phyloP scores from a whole-genome alignment of 768 basidiomycete genomes.

The Lentinula sp. region DNA sequence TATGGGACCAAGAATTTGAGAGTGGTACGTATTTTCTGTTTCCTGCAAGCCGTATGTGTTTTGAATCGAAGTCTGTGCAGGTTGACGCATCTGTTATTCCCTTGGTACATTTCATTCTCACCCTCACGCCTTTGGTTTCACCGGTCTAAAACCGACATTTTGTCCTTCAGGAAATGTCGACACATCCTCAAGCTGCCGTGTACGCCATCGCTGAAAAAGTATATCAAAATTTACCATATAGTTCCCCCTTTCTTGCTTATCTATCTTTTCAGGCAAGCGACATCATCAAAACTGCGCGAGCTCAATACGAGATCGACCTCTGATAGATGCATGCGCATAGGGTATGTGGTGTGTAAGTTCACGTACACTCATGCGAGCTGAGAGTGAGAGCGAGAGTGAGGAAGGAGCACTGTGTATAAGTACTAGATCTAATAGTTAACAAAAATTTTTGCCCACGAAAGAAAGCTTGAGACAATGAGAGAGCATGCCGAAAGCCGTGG shows the following conservation, averaged over 20 bases:
- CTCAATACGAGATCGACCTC: not conserved
- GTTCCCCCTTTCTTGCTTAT: not conserved
- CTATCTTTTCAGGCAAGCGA: not conserved
- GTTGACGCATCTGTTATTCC: conserved; percentile 2
- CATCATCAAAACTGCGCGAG: not conserved
- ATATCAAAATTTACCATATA: not conserved
- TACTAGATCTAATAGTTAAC: no score
- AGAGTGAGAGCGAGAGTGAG: no score
- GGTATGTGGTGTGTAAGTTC: no score
- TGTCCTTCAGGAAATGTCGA: not conserved
- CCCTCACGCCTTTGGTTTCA: not conserved
- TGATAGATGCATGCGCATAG: not conserved
- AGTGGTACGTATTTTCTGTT: conserved; percentile 14
- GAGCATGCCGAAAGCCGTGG: no score
- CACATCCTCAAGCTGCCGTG: not conserved
- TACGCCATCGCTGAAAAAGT: conserved; percentile 6
- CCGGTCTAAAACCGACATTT: not conserved
- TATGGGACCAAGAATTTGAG: conserved; percentile 25
- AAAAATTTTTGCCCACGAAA: no score
- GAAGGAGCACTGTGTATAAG: no score
- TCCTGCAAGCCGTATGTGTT: not conserved
- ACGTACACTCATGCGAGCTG: no score
- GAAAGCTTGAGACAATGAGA: no score
- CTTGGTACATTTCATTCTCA: not conserved
- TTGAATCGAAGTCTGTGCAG: not conserved